A percentile compares a stretch with the other conserved stretches of the same genome.
These are phyloP conservation scores for Pseudogymnoascus verrucosus DNA, from an alignment of 2,329 filamentous ascomycete species.

Conservation along the genomic window DNA sequence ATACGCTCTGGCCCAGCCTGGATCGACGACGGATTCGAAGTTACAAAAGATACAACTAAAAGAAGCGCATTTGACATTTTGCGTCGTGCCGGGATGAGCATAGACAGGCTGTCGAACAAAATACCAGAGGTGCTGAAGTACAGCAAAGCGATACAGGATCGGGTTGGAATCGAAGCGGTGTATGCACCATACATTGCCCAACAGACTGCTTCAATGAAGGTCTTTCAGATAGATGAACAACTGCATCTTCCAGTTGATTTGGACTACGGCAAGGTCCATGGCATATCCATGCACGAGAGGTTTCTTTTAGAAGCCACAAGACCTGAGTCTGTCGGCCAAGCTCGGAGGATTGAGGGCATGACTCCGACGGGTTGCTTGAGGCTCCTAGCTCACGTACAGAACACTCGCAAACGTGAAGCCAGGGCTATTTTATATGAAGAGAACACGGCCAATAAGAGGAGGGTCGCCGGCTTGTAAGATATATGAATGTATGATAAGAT, in stretches of 20 bases:
- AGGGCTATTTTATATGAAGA: not conserved
- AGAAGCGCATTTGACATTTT: constrained; percentile 76
- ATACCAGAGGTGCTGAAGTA: constrained; percentile 51
- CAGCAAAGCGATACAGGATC: constrained; percentile 49
- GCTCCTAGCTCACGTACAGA: constrained; percentile 51
- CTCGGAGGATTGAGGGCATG: constrained; percentile 74
- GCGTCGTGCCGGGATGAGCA: constrained; percentile 52
- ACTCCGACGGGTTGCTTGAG: constrained; percentile 53
- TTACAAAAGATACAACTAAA: constrained; percentile 56
- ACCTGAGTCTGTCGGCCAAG: constrained; percentile 84
- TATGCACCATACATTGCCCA: constrained; percentile 81
- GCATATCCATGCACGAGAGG: constrained; percentile 74
- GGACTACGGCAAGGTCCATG: constrained; percentile 65
- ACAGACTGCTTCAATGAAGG: constrained; percentile 58
- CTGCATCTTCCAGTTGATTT: constrained; percentile 64
- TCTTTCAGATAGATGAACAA: constrained; percentile 68
- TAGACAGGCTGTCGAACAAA: constrained; percentile 48
- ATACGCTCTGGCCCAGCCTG: constrained; percentile 56
- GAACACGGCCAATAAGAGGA: not conserved
- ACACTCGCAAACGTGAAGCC: constrained; percentile 2
- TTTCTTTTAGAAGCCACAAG: constrained; percentile 58
- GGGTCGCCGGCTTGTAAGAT: not conserved
- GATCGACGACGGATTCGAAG: constrained; percentile 60
- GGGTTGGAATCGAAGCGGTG: constrained; percentile 71
- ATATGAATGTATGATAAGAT: not conserved